Evolutionary conservation across 1,284 basidiomycete species (phyloP), one percentile per base, ranked within the genome.

Genomic region (Puccinia triticina): DNA sequence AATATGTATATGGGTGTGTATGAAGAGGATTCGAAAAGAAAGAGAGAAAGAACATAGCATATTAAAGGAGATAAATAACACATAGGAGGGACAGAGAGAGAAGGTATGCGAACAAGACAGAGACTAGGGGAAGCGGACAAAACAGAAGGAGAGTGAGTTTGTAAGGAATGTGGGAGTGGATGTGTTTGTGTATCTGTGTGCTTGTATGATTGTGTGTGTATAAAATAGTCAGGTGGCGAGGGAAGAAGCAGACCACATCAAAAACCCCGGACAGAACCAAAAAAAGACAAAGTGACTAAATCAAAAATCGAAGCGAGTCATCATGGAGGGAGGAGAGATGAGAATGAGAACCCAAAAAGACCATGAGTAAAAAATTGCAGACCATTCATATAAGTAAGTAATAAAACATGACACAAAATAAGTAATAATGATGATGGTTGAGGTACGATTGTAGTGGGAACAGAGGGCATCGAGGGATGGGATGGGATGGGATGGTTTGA

Each of bases 231-330:
- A 66, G 32, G 11, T 18, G 32, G 26, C 16, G 34, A 66, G 61
- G 7, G 37, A 66, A 12, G 59, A 61, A 29, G 32, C 16, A 11
- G 59, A 29, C 59, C 10, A 29, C 3, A 29, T n/a, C 64, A 66
- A 66, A 66, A 34, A 21, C 7, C n/a, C 8, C 1, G 37, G 37
- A 66, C 10, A 66, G 11, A 37, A 37, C 37, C 4, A 18, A 37
- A 66, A 18, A 34, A 64, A 57, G 55, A 61, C n/a, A 61, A 26
- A 61, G 59, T 10, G 21, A 61, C n/a, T 29, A 61, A 61, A 61
- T 61, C 59, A 67, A 67, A 67, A 23, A 7, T 48, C 67, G 43
- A 26, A 71, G 43, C 7, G 64, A 66, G 10, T 34, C 7, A 57
- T 57, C n/a, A 57, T 21, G 16, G 12, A 10, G 18, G 16, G 32